A percentile compares a stretch with the other conserved stretches of the same genome.
Conservation (phyloP, 306 rosid species). For the Ochetophila trinervis region DNA sequence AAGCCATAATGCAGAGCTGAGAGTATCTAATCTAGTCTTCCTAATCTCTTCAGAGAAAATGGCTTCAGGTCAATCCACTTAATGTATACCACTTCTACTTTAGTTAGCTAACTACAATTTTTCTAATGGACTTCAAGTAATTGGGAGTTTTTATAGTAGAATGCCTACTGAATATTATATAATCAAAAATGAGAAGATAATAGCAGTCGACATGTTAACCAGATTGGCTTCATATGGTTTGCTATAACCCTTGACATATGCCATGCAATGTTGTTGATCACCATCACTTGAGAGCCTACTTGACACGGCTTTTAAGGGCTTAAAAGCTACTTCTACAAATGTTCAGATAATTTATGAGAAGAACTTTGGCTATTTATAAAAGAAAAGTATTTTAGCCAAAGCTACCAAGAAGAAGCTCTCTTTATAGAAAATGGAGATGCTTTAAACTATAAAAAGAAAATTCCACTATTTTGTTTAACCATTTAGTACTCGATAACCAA, state of each 20-base stretch:
- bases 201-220: no score
- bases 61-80: background rate
- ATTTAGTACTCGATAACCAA: no score
- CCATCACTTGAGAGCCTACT: background rate
- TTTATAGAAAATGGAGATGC: no score
- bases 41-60: background rate
- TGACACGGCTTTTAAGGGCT: no score
- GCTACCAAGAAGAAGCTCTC: no score
- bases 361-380: background rate
- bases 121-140: background rate
- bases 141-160: no score
- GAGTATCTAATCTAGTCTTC: conserved; percentile 3
- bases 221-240: background rate
- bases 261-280: background rate
- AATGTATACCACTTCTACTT: background rate
- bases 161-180: no score
- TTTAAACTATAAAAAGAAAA: no score
- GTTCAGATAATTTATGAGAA: background rate
- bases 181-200: no score
- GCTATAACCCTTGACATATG: background rate
- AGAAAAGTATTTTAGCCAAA: background rate
- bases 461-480: no score
- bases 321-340: background rate
- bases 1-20: conserved; percentile 6
- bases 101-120: background rate